Base-by-base conservation (phyloP, 148 eudicot species). In the Drosera capensis region DNA sequence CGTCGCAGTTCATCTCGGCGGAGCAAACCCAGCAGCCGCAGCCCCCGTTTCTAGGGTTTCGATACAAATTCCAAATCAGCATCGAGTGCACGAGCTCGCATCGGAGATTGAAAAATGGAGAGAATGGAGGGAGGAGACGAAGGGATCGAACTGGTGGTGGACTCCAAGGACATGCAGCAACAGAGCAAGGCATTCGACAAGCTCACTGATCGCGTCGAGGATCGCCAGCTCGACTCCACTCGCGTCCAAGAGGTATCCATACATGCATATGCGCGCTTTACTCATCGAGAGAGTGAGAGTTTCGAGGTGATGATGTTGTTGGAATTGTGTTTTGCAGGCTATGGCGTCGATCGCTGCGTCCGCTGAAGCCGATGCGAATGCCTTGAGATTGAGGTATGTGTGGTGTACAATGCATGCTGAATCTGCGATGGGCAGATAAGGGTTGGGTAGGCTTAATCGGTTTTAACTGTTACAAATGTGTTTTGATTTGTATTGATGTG, bases 181-280 rank as follows among this genome's bases (percentile, higher is more conserved):
- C 95, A 84, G 47, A 84, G 79, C 71, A 90, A 90, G 69, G 97
- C 97, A 14, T 70, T 90, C 30, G 97, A 90, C 48, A 90, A 75
- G 57, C 95, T 90, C 51, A 90, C 95, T 42, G 97, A 90, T 51
- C 94, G 82, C 58, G 94, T 80, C 50, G 95, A 90, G 55, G 97
- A 90, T 62, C 94, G 94, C 23, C 97, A 90, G 68, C 93, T 86
- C 28, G 82, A 86, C 54, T 86, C 96, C 48, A 68, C 96, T 20
- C 78, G 96, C 42, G 96, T 86, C 44, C 94, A 86, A 62, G 80
- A 80, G 74, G 94, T 82, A 21, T 30, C 1, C 2, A 1, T 18
- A 14, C 14, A 13, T 28, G n/a, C n/a, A n/a, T n/a, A n/a, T n/a
- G n/a, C n/a, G n/a, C n/a, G n/a, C n/a, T n/a, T n/a, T n/a, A n/a